phyloP scores from a whole-genome alignment of 495 filamentous ascomycete species.

The Neurospora hispaniola region DNA sequence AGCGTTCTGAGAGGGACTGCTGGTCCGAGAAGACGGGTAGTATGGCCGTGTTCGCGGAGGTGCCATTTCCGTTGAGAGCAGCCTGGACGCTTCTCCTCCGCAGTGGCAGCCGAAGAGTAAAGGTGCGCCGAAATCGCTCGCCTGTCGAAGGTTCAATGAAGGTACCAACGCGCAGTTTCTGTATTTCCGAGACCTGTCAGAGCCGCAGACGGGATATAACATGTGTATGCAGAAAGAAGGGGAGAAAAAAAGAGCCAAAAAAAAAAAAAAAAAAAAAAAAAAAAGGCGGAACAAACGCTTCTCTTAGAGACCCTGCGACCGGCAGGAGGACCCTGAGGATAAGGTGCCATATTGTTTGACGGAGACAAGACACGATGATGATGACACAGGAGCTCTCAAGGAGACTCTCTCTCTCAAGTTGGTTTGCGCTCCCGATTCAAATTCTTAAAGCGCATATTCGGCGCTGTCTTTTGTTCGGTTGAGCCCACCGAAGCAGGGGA shows the following conservation, averaged over 20 bases:
- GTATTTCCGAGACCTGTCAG: not conserved
- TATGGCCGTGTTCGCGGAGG: constrained; percentile 5
- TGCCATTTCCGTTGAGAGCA: constrained; percentile 10
- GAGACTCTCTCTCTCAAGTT: not conserved
- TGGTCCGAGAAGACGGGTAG: constrained; percentile 7
- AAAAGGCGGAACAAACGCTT: constrained; percentile 16
- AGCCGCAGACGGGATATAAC: not conserved
- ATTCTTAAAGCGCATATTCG: not conserved
- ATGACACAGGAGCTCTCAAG: not conserved
- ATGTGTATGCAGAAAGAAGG: not conserved
- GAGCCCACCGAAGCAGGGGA: not conserved
- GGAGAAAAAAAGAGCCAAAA: not conserved
- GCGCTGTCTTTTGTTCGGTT: not conserved
- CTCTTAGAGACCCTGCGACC: constrained; percentile 24
- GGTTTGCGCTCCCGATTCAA: not conserved
- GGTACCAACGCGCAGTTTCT: constrained; percentile 51
- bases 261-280: not conserved
- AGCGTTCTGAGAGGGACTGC: constrained; percentile 15
- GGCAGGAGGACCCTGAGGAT: constrained; percentile 5
- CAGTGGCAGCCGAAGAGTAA: constrained; percentile 38
- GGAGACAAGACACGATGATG: constrained; percentile 1
- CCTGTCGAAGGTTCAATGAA: constrained; percentile 51
- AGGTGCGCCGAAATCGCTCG: constrained; percentile 46
- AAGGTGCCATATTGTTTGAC: not conserved
- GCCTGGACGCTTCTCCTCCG: constrained; percentile 9